Percentiles rank a stretch among this genome's conserved stretches.
phyloP scores from a whole-genome alignment of 768 basidiomycete genomes.

The Mycena alexandri region DNA sequence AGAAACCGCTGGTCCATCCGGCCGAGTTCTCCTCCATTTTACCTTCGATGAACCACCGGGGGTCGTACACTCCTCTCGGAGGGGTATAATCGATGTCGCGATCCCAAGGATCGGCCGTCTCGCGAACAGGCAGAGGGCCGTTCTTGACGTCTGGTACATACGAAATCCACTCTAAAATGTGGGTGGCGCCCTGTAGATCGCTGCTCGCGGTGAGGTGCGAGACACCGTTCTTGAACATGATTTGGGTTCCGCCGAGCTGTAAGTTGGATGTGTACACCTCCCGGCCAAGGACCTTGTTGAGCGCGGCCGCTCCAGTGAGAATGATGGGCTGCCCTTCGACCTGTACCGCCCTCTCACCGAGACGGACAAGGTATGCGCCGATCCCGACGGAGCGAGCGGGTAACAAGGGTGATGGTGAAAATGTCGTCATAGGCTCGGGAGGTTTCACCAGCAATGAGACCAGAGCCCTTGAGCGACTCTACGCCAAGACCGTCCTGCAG shows the following conservation, averaged over 20 bases:
- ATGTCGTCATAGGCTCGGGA: slow-evolving; percentile 99
- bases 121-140: slow-evolving; percentile 82
- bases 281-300: slow-evolving; percentile 98
- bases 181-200: slow-evolving; percentile 94
- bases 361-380: slow-evolving; percentile 97
- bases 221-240: slow-evolving; percentile 99
- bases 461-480: slow-evolving; percentile 95
- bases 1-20: slow-evolving; percentile 91
- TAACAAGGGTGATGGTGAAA: slow-evolving; percentile 99
- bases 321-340: slow-evolving; percentile 99
- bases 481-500: slow-evolving; percentile 98
- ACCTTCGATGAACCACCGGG: slow-evolving; percentile 97
- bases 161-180: slow-evolving; percentile 95
- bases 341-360: slow-evolving; percentile 97
- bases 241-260: slow-evolving; percentile 99
- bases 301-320: slow-evolving; percentile 94
- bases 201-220: slow-evolving; percentile 96
- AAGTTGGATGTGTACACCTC: slow-evolving; percentile 99
- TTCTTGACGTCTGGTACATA: slow-evolving; percentile 91
- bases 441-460: slow-evolving; percentile 98
- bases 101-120: slow-evolving; percentile 86
- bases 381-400: slow-evolving; percentile 99
- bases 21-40: slow-evolving; percentile 86
- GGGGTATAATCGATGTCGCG: slow-evolving; percentile 91
- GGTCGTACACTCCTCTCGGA: slow-evolving; percentile 96